These are phyloP conservation scores for Cornus kousa DNA, from an alignment of 148 eudicot genomes.

Conservation along the genomic window DNA sequence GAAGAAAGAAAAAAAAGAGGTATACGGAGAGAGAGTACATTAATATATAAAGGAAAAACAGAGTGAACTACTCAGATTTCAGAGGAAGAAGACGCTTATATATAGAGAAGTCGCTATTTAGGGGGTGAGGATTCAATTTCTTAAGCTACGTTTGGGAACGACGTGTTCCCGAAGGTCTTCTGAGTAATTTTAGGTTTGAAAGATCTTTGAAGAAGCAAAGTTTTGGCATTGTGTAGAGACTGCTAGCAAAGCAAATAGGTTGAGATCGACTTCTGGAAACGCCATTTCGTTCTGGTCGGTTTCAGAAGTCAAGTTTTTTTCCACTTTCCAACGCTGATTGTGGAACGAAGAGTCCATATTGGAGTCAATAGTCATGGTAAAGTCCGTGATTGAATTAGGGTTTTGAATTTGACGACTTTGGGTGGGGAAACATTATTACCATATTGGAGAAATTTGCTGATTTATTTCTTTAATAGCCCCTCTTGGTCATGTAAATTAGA, in stretches of 20 bases:
- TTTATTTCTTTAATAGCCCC: background rate
- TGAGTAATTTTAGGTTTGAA: background rate
- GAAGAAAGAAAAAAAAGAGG: too few species aligned
- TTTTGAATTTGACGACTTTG: background rate
- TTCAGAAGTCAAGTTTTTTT: background rate
- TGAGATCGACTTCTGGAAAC: background rate
- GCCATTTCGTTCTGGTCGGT: constrained; percentile 5
- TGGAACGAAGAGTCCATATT: background rate
- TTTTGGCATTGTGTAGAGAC: background rate
- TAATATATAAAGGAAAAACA: background rate
- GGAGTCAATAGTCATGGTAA: background rate
- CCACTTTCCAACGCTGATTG: background rate
- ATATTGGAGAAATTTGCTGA: background rate
- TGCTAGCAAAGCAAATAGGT: background rate
- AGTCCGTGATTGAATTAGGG: background rate
- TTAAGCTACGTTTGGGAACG: background rate
- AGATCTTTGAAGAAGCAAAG: background rate
- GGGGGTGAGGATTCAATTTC: background rate
- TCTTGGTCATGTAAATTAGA: background rate
- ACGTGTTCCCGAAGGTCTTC: background rate
- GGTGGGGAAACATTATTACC: background rate
- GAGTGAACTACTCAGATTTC: background rate
- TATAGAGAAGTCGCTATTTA: background rate
- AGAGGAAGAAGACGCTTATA: background rate
- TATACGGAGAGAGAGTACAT: background rate